Conservation (phyloP, 2,329 filamentous ascomycete genomes). For the Fusarium ramigenum region DNA sequence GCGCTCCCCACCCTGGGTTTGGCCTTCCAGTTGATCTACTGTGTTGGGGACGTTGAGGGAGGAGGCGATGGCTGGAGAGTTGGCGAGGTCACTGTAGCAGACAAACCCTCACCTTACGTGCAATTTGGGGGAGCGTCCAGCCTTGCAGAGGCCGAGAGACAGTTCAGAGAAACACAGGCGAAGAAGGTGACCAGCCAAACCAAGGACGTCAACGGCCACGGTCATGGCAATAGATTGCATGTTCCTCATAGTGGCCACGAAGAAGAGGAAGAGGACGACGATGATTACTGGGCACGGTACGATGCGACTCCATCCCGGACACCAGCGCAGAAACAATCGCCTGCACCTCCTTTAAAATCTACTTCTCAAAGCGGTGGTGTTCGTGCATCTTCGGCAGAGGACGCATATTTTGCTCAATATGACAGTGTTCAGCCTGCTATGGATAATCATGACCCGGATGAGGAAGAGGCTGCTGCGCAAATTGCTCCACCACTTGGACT, state of each 20-base stretch:
- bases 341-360: slow-evolving; percentile 59
- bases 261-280: slow-evolving; percentile 74
- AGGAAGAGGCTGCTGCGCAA: slow-evolving; percentile 57
- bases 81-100: slow-evolving; percentile 71
- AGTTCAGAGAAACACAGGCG: slow-evolving; percentile 52
- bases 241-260: slow-evolving; percentile 26
- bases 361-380: slow-evolving; percentile 39
- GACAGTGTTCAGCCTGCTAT: slow-evolving; percentile 81
- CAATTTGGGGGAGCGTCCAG: slow-evolving; percentile 60
- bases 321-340: slow-evolving; percentile 69
- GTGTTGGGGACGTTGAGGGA: slow-evolving; percentile 69
- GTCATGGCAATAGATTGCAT: slow-evolving; percentile 19
- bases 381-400: slow-evolving; percentile 60
- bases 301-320: slow-evolving; percentile 75
- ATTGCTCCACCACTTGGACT: slow-evolving; percentile 49
- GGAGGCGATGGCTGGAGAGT: slow-evolving; percentile 75
- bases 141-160: slow-evolving; percentile 69
- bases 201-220: slow-evolving; percentile 21
- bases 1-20: slow-evolving; percentile 69
- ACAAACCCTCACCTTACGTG: slow-evolving; percentile 66
- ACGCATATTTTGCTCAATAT: slow-evolving; percentile 81
- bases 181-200: slow-evolving; percentile 33
- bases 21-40: slow-evolving; percentile 74
- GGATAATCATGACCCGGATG: slow-evolving; percentile 84
- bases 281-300: slow-evolving; percentile 84